Evolutionary conservation across 805 yeast species (phyloP), one percentile per base, ranked within the genome.

Genomic region (Suhomyces tanzawaensis): DNA sequence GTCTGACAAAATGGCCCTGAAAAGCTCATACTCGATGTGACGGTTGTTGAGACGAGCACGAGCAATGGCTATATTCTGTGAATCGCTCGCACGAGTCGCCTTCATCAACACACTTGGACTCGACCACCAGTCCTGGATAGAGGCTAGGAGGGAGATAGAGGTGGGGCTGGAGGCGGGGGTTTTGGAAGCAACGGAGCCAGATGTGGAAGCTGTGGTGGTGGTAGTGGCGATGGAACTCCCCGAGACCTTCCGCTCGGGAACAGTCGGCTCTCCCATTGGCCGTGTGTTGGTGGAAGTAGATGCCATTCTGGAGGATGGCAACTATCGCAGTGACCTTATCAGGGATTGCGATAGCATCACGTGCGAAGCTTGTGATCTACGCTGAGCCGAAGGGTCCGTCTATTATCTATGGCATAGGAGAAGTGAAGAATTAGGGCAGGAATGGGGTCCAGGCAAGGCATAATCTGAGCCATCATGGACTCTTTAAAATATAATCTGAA

Each of bases 51-150:
- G 39, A 17, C 57, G 43, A 3, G 68, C 66, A 15, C 15, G 14
- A 15, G 36, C 44, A 17, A 22, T 25, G 24, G 23, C 24, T 13
- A 16, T 4, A 25, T 18, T 17, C 32, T 32, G 32, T 9, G 43
- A 26, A 26, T 41, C 25, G 15, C 34, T 31, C 26, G 37, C 32
- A 39, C 51, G 26, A n/a, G 40, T 57, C 42, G 41, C 48, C 44
- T 30, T 45, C 34, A 50, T 50, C 32, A 61, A 45, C 12, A 50
- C 45, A 4, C 58, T 40, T 4, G 64, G 49, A 12, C 57, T 48
- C 6, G 41, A 22, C 71, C 72, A 66, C 73, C 73, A 68, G 47
- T 68, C 72, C 13, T 45, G 39, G 16, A 64, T 37, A 2, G 70
- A 64, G 22, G 48, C 42, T 14, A 33, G 18, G 9, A 62, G 26